Evolutionary conservation across 768 basidiomycete species (phyloP), one percentile per base, ranked within the genome.

Genomic region (Candolleomyces aberdarensis): DNA sequence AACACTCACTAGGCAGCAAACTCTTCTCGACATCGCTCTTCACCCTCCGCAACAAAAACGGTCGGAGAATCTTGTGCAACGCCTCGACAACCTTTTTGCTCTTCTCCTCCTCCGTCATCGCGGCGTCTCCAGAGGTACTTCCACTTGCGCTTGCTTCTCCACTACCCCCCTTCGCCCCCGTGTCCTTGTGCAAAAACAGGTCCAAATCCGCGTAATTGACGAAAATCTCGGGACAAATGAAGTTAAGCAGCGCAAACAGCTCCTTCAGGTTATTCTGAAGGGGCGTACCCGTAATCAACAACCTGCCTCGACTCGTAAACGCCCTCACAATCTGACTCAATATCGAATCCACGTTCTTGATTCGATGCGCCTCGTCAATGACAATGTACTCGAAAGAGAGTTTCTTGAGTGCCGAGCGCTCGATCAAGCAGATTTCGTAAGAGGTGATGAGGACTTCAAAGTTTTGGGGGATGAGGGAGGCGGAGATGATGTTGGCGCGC

Each of bases 351-450:
- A 96, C 95, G 71, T 98, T 98, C 79, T 98, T 98, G 83, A 99
- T 99, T 22, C 97, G 90, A 70, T 99, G 96, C 0, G 96, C 96
- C 76, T 99, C 96, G 75, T 99, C 96, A 69, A 99, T 98, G 64
- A 91, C 85, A 73, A 98, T 98, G 75, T 98, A 98, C 73, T 96
- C 93, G 78, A 98, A 98, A 0, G 89, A 90, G 72, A 98, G 93
- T 73, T 96, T 96, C 75, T 93, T 94, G 63, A 98, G 80, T 0
- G 89, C 83, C n/a, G 85, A 81, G 74, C 94, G 94, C 72, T 99
- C 97, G 65, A 96, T 93, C 64, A 98, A 83, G 71, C 94, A 96
- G 63, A 99, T 92, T 39, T 61, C 97, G 75, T 99, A 99, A 1
- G 93, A 91, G 1, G 97, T 98, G 73, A 98, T 89, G 75, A 92